Base-by-base conservation (phyloP, 2,329 filamentous ascomycete species). In the Scytalidium sp. region DNA sequence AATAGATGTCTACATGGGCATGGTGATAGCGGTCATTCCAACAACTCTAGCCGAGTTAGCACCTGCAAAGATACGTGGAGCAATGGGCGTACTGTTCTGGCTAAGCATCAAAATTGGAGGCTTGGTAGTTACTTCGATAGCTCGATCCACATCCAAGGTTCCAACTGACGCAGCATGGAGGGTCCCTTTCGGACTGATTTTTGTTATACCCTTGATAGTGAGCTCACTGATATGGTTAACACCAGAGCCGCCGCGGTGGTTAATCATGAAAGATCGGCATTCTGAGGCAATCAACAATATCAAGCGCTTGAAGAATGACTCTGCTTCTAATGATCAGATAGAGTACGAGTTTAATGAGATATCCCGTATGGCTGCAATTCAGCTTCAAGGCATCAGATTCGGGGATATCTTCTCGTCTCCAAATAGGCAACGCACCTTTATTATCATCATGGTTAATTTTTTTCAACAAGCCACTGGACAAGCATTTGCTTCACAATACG, bases 381-480 rank as follows among this genome's bases (percentile, higher is more conserved):
- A n/a, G n/a, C n/a, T n/a, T n/a, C n/a, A n/a, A n/a, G n/a, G n/a
- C n/a, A n/a, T n/a, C n/a, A n/a, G n/a, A n/a, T n/a, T n/a, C n/a
- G n/a, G n/a, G n/a, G n/a, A n/a, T n/a, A n/a, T n/a, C n/a, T n/a
- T n/a, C n/a, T n/a, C n/a, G n/a, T n/a, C n/a, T n/a, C n/a, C n/a
- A n/a, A n/a, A n/a, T n/a, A n/a, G n/a, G n/a, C n/a, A 29, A 13
- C 36, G 50, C 11, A 52, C 50, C 5, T 15, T 32, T 7, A 21
- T 52, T 22, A 42, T 29, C 10, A 19, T 45, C 15, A 41, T 5
- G 3, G 27, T 22, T 3, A 50, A 45, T 17, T 43, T 54, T 29
- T 40, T 51, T 20, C 21, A 44, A 15, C 51, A 56, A 42, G 45
- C 48, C 13, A 51, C 51, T 2, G 53, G 53, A 11, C 47, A 49